Percentiles rank a stretch among this genome's conserved stretches.
Evolutionary conservation across 257 asterid genomes (phyloP).

Genomic region (Solanum sitiens): DNA sequence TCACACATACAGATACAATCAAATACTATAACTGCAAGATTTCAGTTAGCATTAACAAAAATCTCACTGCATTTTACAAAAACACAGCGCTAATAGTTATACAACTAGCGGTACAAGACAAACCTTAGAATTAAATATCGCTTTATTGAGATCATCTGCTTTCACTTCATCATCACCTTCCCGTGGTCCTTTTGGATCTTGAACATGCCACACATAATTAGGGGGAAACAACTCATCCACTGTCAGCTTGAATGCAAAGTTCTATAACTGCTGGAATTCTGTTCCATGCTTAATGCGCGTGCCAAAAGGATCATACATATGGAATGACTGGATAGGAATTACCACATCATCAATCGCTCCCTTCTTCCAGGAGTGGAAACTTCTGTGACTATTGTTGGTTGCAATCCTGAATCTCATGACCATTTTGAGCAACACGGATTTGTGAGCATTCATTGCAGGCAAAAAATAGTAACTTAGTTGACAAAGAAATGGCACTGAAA

Average conservation of each 20-base stretch:
- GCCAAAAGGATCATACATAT: slow-evolving; percentile 31
- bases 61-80: no score
- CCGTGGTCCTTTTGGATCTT: not conserved
- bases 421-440: slow-evolving; percentile 53
- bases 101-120: no score
- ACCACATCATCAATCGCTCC: not conserved
- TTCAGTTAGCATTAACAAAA: not conserved
- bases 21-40: not conserved
- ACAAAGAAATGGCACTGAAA: not conserved
- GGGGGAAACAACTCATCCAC: slow-evolving; percentile 77
- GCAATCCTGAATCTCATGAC: slow-evolving; percentile 71
- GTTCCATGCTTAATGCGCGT: slow-evolving; percentile 71
- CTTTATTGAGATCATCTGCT: not conserved
- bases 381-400: slow-evolving; percentile 42
- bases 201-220: slow-evolving; percentile 7
- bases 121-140: not conserved
- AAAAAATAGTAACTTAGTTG: slow-evolving; percentile 3
- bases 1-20: not conserved
- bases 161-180: not conserved
- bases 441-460: slow-evolving; percentile 73
- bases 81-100: no score
- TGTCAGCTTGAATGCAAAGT: slow-evolving; percentile 91
- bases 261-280: slow-evolving; percentile 76
- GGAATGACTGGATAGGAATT: slow-evolving; percentile 56
- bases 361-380: slow-evolving; percentile 74